Base-by-base conservation (phyloP, 176 grass and related monocot genomes). In the Triticum timopheevii region DNA sequence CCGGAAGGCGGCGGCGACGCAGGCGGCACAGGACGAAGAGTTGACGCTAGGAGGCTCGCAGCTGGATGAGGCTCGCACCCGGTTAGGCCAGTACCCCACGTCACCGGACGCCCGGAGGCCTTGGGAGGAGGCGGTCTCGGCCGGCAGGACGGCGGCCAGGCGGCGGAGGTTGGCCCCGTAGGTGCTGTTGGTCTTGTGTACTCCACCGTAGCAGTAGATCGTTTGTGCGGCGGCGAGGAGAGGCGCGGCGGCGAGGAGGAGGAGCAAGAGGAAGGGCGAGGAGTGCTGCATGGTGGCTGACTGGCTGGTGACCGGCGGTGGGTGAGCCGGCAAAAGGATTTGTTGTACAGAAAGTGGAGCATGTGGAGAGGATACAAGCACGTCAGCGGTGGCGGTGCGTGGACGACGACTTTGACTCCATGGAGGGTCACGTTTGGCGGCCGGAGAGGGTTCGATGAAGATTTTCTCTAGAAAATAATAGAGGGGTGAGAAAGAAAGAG, bases 111-210 rank as follows among this genome's bases (percentile, higher is more conserved):
- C 11, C 13, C 34, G 63, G 19, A 23, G 39, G 76, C 28, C 6
- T 6, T 3, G 17, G 33, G 59, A 28, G 10, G 65, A 11, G 31
- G 58, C 34, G 20, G 19, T 25, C 22, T 84, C 17, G 54, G 56
- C 31, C 1, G 4, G 11, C 23, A 84, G 30, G 30, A 65, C 22
- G 7, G 42, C 87, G 58, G 80, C 73, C 64, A 83, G 25, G 64
- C 74, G 80, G 4, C 66, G 66, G 82, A 84, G 81, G 87, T 73
- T 89, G 65, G 65, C 81, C 64, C 84, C 25, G 75, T 65, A 89
- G 56, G 65, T 84, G 81, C 75, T 73, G 87, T 84, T 84, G 2
- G 81, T 40, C 1, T 23, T 35, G 76, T 73, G 84, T 13, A 5
- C 61, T 58, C n/a, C 31, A 4, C 31, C 76, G 39, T 10, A 0